Conservation (phyloP, 2,329 filamentous ascomycete genomes). For the Aspergillus terreus region DNA sequence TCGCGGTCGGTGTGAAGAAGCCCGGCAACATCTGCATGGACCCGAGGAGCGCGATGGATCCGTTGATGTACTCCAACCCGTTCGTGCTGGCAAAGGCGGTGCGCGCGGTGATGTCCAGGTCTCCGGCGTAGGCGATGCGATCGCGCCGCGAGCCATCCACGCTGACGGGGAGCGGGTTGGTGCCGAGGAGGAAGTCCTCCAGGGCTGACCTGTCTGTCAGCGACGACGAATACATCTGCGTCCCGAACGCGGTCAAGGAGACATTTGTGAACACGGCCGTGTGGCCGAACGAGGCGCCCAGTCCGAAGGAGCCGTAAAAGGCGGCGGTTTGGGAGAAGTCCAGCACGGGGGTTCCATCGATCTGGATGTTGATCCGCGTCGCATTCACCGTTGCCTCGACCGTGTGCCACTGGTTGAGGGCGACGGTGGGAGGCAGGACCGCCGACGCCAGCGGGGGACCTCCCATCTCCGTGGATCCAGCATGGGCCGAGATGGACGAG, state of each 20-base stretch:
- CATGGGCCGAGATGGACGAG: constrained; percentile 12
- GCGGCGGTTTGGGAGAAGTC: constrained; percentile 23
- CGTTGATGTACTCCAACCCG: constrained; percentile 12
- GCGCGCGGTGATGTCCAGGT: constrained; percentile 9
- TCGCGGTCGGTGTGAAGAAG: constrained; percentile 11
- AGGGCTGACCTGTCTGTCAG: constrained; percentile 27
- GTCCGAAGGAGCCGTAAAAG: constrained; percentile 29
- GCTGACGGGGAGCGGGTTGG: constrained; percentile 28
- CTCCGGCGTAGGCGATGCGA: constrained; percentile 13
- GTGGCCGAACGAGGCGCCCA: constrained; percentile 30
- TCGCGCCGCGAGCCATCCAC: constrained; percentile 33
- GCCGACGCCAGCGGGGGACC: constrained; percentile 2
- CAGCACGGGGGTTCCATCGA: constrained; percentile 13
- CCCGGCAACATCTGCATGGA: constrained; percentile 10
- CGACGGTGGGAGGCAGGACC: constrained; percentile 2
- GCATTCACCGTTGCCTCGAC: constrained; percentile 8
- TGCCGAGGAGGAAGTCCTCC: constrained; percentile 33
- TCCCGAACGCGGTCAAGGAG: constrained; percentile 8
- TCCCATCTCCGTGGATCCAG: constrained; percentile 6
- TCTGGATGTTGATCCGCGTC: constrained; percentile 3
- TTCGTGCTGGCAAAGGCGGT: constrained; percentile 12
- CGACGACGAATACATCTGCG: constrained; percentile 19
- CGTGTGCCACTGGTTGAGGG: constrained; percentile 7
- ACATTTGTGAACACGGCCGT: constrained; percentile 14
- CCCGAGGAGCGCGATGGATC: constrained; percentile 10